These are phyloP conservation scores for Naematelia aurantialba DNA, from an alignment of 768 basidiomycete genomes.

Conservation along the genomic window DNA sequence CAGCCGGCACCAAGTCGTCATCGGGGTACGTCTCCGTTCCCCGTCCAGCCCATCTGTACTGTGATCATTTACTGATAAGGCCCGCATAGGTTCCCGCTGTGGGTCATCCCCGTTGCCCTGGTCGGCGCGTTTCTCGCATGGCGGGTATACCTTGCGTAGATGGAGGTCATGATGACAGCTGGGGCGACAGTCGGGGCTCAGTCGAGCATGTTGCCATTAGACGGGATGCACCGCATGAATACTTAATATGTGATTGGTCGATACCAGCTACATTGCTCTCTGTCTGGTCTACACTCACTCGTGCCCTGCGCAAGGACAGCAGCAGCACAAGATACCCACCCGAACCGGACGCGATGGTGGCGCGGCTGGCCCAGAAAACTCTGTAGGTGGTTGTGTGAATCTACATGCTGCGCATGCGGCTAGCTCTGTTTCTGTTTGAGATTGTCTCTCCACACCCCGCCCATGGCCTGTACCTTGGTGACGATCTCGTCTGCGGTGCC, in stretches of 20 bases:
- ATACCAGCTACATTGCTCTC: too few relatives aligned
- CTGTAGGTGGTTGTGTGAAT: background rate
- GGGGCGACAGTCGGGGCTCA: too few relatives aligned
- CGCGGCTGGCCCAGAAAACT: too few relatives aligned
- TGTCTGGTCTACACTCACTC: too few relatives aligned
- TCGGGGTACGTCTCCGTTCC: background rate
- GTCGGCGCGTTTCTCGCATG: conserved; percentile 84
- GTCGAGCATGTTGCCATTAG: background rate
- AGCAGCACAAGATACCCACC: too few relatives aligned
- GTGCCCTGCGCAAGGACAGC: too few relatives aligned
- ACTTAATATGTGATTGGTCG: too few relatives aligned
- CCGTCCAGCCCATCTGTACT: background rate
- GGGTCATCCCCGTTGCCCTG: conserved; percentile 74
- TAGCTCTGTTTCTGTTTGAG: too few relatives aligned
- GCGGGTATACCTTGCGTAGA: conserved; percentile 61
- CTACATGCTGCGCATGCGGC: background rate
- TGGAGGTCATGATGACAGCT: too few relatives aligned
- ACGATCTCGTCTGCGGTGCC: conserved; percentile 29
- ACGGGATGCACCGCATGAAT: background rate
- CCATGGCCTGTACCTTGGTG: conserved; percentile 17
- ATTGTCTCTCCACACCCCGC: too few relatives aligned
- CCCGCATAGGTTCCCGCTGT: conserved; percentile 47
- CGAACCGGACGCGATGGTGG: too few relatives aligned
- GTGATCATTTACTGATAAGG: background rate
- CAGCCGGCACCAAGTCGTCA: background rate